Base-by-base conservation (phyloP, 306 rosid genomes). In the Sicyos baderoa region DNA sequence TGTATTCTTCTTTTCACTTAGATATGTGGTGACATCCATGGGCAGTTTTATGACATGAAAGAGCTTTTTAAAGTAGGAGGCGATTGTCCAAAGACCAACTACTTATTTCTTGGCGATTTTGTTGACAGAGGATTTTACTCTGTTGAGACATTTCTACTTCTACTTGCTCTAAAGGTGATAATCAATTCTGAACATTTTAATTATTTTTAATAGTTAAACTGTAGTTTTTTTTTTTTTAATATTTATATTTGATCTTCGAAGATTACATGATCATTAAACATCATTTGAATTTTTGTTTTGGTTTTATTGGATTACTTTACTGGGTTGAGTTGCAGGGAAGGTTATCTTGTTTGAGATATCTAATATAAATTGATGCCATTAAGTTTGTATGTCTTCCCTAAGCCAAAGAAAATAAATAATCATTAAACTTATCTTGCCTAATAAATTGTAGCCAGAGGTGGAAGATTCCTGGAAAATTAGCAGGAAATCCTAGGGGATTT, bases 51-150 rank as follows among this genome's bases (percentile, higher is more conserved):
- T 72, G 99, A 94, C 76, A 85, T 90, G 99, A 94, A 90, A 74
- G 99, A 94, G 89, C 99, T 94, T 80, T 94, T 94, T 85, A 94
- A 84, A 86, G 99, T 94, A 7, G 99, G 99, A 81, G 96, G 95
- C 17, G 99, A 94, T 75, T 94, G 99, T 82, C 99, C 97, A 11
- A 86, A 90, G 83, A 94, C 96, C 8, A 94, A 94, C 76, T 94
- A 94, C 81, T 78, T 94, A 68, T 94, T 94, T 80, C 99, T 94
- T 71, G 99, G 99, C 68, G 99, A 94, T 85, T 94, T 94, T 75
- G 97, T 94, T 59, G 97, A 94, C 71, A 88, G 99, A 85, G 99
- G 99, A 35, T 90, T 82, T 78, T 90, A 94, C 76, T 94, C 99
- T 0, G 99, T 94, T 2, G 99, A 94, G 78, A 94, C 99, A 13